phyloP scores from a whole-genome alignment of 805 yeast genomes.

The Metschnikowia bowlesiae region DNA sequence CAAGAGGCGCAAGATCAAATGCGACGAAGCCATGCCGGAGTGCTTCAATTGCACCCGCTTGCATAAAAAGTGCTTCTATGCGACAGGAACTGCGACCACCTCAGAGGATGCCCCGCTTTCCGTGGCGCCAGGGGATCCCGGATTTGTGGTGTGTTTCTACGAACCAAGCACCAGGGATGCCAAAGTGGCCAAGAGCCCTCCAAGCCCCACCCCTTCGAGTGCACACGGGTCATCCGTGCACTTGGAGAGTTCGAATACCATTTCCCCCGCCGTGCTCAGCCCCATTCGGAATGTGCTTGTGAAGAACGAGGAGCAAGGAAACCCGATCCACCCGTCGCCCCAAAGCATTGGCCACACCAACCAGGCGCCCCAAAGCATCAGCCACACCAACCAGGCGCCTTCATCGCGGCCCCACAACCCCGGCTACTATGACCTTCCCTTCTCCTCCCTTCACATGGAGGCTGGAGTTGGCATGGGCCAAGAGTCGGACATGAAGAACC shows the following conservation, averaged over 20 bases:
- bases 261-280: background rate
- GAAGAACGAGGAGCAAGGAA: too few species aligned
- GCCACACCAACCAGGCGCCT: background rate
- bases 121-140: background rate
- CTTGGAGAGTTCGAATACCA: background rate
- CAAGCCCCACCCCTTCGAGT: background rate
- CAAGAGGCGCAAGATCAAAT: conserved; percentile 41
- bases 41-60: conserved; percentile 36
- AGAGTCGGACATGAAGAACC: conserved; percentile 14
- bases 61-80: conserved; percentile 29
- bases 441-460: background rate
- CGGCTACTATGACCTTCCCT: background rate
- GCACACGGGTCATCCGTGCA: background rate
- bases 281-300: background rate
- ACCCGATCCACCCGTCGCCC: too few species aligned
- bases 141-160: conserved; percentile 8
- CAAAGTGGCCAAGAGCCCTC: background rate
- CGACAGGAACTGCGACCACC: background rate
- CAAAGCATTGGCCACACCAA: background rate
- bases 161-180: conserved; percentile 1
- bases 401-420: background rate
- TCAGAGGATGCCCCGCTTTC: background rate
- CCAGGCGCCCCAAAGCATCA: too few species aligned
- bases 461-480: background rate
- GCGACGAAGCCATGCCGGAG: conserved; percentile 37